Evolutionary conservation across 2,329 filamentous ascomycete species (phyloP).

Genomic region (Sarocladium strictum): DNA sequence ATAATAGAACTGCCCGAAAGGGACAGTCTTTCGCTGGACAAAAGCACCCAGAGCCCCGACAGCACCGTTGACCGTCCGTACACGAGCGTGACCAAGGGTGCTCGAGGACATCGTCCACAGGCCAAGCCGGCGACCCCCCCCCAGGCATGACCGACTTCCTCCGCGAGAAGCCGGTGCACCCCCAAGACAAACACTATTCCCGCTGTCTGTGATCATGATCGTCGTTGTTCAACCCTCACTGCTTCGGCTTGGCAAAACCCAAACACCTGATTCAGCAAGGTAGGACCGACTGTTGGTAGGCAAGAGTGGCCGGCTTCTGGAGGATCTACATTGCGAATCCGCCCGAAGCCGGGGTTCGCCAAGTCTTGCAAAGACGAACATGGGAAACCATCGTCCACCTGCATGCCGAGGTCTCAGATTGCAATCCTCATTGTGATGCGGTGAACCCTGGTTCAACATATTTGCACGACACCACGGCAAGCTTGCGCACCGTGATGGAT

Average conservation of each 20-base stretch:
- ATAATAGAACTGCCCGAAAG: not conserved
- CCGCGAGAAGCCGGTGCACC: no score
- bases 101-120: not conserved
- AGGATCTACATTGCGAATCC: not conserved
- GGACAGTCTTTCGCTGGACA: not conserved
- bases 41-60: not conserved
- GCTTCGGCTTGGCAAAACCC: no score
- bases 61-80: not conserved
- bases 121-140: not conserved
- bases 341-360: not conserved
- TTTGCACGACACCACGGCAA: not conserved
- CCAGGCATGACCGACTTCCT: not conserved
- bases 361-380: not conserved
- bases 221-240: no score
- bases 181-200: no score
- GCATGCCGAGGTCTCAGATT: constrained; percentile 1
- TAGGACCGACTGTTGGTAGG: not conserved
- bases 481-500: not conserved
- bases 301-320: not conserved
- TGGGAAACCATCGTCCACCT: not conserved
- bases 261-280: no score
- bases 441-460: not conserved
- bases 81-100: not conserved
- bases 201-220: no score
- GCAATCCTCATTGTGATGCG: not conserved